Conservation (phyloP, 1,284 basidiomycete species). For the Takashimella tepidaria region DNA sequence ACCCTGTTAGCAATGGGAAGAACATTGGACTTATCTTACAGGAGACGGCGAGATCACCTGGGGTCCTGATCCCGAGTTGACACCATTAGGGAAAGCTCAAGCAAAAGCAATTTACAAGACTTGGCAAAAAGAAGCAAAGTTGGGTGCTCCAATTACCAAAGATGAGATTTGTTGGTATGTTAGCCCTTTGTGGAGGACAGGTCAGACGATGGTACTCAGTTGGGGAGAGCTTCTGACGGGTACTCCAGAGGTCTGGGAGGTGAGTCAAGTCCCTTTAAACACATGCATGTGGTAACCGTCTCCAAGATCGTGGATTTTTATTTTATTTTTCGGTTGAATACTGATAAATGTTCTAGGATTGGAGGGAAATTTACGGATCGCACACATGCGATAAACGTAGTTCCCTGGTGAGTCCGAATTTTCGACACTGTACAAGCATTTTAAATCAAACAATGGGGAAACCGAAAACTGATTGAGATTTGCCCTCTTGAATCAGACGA, state of each 20-base stretch:
- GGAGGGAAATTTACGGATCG: constrained; percentile 44
- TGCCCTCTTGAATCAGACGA: too few species aligned
- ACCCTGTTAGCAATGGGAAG: constrained; percentile 44
- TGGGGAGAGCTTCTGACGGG: constrained; percentile 52
- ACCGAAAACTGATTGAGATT: too few species aligned
- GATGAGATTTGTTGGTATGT: constrained; percentile 55
- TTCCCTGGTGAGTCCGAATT: constrained; percentile 52
- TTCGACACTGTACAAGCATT: too few species aligned
- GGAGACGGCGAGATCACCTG: constrained; percentile 68
- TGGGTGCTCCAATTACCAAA: constrained; percentile 59
- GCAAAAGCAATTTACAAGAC: constrained; percentile 54
- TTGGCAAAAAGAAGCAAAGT: constrained; percentile 58
- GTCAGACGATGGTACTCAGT: constrained; percentile 62
- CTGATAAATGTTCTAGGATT: constrained; percentile 19
- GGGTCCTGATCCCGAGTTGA: constrained; percentile 78
- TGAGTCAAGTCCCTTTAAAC: too few species aligned
- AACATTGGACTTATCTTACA: constrained; percentile 62
- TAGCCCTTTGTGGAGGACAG: constrained; percentile 67
- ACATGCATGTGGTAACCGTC: not conserved
- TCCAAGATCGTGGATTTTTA: not conserved
- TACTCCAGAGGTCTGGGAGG: constrained; percentile 42
- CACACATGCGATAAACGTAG: constrained; percentile 45
- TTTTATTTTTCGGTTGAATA: not conserved
- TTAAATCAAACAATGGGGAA: too few species aligned
- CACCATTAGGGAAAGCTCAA: constrained; percentile 60